A percentile compares a stretch with the other conserved stretches of the same genome.
These are phyloP conservation scores for Leccinum rimulosum DNA, from an alignment of 768 basidiomycete species.

Conservation along the genomic window DNA sequence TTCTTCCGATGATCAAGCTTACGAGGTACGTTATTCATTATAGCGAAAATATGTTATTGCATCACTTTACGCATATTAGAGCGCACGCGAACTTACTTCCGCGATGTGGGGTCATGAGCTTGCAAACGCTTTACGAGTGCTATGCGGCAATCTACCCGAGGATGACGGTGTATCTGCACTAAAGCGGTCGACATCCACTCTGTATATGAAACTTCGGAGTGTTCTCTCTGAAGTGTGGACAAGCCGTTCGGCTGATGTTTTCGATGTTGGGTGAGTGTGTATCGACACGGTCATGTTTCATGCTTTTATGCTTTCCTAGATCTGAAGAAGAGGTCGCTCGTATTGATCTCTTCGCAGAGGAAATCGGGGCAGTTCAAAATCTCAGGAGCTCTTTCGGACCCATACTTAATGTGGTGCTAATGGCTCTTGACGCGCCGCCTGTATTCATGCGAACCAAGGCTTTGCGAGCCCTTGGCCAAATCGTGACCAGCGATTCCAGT, in stretches of 20 bases:
- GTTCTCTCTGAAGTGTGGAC: constrained; percentile 76
- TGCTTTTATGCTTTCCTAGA: constrained; percentile 34
- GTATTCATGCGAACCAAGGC: constrained; percentile 97
- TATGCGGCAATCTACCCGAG: constrained; percentile 49
- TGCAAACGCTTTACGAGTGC: constrained; percentile 61
- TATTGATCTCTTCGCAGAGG: constrained; percentile 69
- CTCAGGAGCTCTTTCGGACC: constrained; percentile 81
- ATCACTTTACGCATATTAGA: constrained; percentile 37
- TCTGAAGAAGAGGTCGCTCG: constrained; percentile 69
- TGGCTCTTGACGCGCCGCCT: constrained; percentile 77
- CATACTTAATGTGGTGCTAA: constrained; percentile 75
- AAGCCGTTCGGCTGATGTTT: constrained; percentile 65
- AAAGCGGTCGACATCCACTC: constrained; percentile 23
- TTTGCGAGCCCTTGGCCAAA: constrained; percentile 81
- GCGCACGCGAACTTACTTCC: constrained; percentile 77
- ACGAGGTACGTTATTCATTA: constrained; percentile 52
- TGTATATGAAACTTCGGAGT: constrained; percentile 57
- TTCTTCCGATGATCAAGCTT: constrained; percentile 76
- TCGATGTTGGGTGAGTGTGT: constrained; percentile 68
- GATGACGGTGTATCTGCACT: constrained; percentile 30
- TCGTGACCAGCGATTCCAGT: constrained; percentile 84
- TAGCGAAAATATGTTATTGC: neutral
- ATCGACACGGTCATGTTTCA: neutral
- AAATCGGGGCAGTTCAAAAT: constrained; percentile 72
- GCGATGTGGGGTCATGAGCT: constrained; percentile 83